Evolutionary conservation across 164 flowering plant genomes (phyloP), one percentile per base, ranked within the genome.

Genomic region (Stephania yunnanensis): DNA sequence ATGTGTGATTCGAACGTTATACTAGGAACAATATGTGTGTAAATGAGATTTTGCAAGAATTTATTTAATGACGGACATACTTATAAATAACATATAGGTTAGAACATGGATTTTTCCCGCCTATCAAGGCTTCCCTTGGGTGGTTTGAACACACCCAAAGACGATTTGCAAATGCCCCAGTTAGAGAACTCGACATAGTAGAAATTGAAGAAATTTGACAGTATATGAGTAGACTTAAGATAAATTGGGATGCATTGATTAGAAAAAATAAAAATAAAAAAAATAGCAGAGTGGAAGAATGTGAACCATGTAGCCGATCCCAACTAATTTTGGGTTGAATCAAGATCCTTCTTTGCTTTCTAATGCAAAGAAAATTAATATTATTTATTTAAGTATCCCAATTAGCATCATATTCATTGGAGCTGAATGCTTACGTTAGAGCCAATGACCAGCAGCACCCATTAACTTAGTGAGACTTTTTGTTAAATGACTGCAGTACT

Each of bases 401-500:
- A 36, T 55, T 71, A 10, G 13, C 12, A 71, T 25, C 50, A 9
- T 48, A 71, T 20, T 20, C 3, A 42, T 10, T 12, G 44, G 15
- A 70, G 11, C 20, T 61, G 45, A 8, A 12, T n/a, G 12, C 17
- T 20, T 4, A 19, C 2, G n/a, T 58, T 10, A 17, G 46, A 61
- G 30, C 61, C 15, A 10, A 69, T n/a, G 17, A 61, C 53, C 53
- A 55, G 69, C 67, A 6, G 61, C 46, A 73, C 44, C 36, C 22
- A 50, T 15, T 48, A 13, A 31, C 52, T 65, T 46, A 70, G 36
- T 25, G 31, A 29, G 30, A 46, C 11, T 52, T 50, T 61, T 44
- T 44, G 76, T 15, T 9, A 66, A 19, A 76, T 80, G 79, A 77
- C 72, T 85, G 83, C 88, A 95, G 98, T 95, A 84, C 76, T 89